phyloP scores from a whole-genome alignment of 2,329 filamentous ascomycete species.

The Raffaelea arxii region DNA sequence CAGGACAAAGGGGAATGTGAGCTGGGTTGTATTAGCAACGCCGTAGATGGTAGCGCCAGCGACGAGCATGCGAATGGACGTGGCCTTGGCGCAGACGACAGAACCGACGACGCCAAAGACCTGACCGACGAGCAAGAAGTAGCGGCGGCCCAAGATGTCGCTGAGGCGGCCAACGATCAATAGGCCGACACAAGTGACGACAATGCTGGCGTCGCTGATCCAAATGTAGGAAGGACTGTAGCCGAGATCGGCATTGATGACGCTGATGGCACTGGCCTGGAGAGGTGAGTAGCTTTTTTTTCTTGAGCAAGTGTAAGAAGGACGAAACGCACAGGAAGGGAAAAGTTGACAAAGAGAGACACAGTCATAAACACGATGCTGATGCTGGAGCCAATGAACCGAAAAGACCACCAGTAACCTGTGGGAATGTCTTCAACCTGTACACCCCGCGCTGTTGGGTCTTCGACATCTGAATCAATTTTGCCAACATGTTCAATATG shows the following conservation, averaged over 20 bases:
- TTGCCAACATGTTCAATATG: too few relatives aligned
- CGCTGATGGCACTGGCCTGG: slow-evolving; percentile 8
- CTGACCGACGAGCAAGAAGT: slow-evolving; percentile 22
- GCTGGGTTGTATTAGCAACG: slow-evolving; percentile 25
- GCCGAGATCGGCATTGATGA: slow-evolving; percentile 10
- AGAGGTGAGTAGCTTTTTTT: too few relatives aligned
- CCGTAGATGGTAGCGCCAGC: slow-evolving; percentile 24
- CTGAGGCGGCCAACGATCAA: slow-evolving; percentile 20
- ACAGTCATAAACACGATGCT: slow-evolving; percentile 6
- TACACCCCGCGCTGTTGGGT: slow-evolving; percentile 3
- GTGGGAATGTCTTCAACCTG: slow-evolving; percentile 8
- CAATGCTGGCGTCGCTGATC: slow-evolving; percentile 8
- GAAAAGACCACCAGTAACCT: slow-evolving; percentile 9
- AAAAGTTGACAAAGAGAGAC: slow-evolving; percentile 6
- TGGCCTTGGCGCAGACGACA: slow-evolving; percentile 22
- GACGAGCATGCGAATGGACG: slow-evolving; percentile 23
- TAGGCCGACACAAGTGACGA: slow-evolving; percentile 20
- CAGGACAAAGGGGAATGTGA: slow-evolving; percentile 27
- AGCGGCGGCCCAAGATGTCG: slow-evolving; percentile 30
- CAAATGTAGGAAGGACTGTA: slow-evolving; percentile 7
- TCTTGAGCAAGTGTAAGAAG: too few relatives aligned
- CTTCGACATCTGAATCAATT: slow-evolving; percentile 4
- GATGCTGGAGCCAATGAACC: slow-evolving; percentile 7
- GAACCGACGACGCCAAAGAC: slow-evolving; percentile 23
- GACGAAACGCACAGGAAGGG: slow-evolving; percentile 1